Conservation (phyloP, 2,329 filamentous ascomycete species). For the Cryoendolithus antarcticus region DNA sequence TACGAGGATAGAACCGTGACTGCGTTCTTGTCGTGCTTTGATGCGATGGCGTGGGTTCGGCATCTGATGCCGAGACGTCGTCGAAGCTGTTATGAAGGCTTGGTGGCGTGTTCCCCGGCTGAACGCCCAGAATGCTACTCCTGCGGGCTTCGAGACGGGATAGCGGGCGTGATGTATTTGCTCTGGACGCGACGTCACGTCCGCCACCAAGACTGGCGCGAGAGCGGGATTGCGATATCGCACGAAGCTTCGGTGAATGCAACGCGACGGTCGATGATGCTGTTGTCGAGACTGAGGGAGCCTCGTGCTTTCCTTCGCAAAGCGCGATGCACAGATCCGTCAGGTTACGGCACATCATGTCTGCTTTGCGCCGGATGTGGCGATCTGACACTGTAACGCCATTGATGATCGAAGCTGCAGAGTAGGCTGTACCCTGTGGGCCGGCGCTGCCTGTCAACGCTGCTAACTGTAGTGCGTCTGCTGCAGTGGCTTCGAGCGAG, state of each 20-base stretch:
- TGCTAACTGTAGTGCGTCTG: slow-evolving; percentile 68
- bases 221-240: background rate
- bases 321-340: slow-evolving; percentile 86
- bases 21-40: slow-evolving; percentile 8
- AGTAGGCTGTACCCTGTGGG: slow-evolving; percentile 48
- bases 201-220: slow-evolving; percentile 1
- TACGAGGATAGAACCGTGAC: slow-evolving; percentile 8
- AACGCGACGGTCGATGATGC: slow-evolving; percentile 12
- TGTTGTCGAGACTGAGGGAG: slow-evolving; percentile 6
- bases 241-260: slow-evolving; percentile 1
- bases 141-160: slow-evolving; percentile 35
- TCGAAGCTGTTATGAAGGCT: slow-evolving; percentile 21
- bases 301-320: slow-evolving; percentile 27
- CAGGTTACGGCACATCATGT: slow-evolving; percentile 82
- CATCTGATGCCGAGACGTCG: slow-evolving; percentile 16
- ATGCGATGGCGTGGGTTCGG: slow-evolving; percentile 18
- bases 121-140: slow-evolving; percentile 22
- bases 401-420: slow-evolving; percentile 52
- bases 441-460: slow-evolving; percentile 64
- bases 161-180: slow-evolving; percentile 16
- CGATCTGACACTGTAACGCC: slow-evolving; percentile 58
- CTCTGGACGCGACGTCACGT: slow-evolving; percentile 2
- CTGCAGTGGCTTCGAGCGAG: slow-evolving; percentile 66
- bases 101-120: slow-evolving; percentile 7
- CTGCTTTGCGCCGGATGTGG: slow-evolving; percentile 77